These are phyloP conservation scores for Colletotrichum plurivorum DNA, from an alignment of 2,329 filamentous ascomycete species.

Conservation along the genomic window DNA sequence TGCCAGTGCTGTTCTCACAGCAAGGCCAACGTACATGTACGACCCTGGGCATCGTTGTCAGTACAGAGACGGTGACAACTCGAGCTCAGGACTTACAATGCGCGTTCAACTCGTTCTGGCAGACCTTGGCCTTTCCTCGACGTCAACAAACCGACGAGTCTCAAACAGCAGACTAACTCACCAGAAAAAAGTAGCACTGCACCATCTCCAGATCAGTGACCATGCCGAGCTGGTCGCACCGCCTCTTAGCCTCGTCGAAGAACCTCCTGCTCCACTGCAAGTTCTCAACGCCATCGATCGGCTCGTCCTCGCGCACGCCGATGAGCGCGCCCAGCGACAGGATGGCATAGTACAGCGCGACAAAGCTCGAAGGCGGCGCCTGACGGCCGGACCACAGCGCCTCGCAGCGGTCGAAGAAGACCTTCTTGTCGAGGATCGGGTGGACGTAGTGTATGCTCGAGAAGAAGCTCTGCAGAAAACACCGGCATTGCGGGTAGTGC, in stretches of 20 bases:
- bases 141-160: neutral
- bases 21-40: conserved; percentile 64
- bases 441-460: conserved; percentile 63
- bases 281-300: conserved; percentile 57
- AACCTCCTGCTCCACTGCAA: conserved; percentile 62
- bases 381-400: conserved; percentile 54
- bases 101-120: conserved; percentile 64
- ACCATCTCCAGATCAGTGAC: conserved; percentile 63
- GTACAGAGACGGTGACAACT: neutral
- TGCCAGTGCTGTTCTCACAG: conserved; percentile 61
- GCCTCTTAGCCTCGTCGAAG: conserved; percentile 57
- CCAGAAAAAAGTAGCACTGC: conserved; percentile 62
- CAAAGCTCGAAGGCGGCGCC: conserved; percentile 54
- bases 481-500: conserved; percentile 58
- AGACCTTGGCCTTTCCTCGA: conserved; percentile 55
- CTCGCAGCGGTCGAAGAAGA: conserved; percentile 59
- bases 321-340: conserved; percentile 62
- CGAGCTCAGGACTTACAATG: conserved; percentile 51
- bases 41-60: conserved; percentile 47
- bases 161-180: conserved; percentile 29
- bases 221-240: conserved; percentile 56
- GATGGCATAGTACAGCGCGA: conserved; percentile 62
- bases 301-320: conserved; percentile 58
- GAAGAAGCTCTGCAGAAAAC: conserved; percentile 63
- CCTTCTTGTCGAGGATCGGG: conserved; percentile 61